Evolutionary conservation across 768 basidiomycete genomes (phyloP).

Genomic region (Floccularia luteovirens): DNA sequence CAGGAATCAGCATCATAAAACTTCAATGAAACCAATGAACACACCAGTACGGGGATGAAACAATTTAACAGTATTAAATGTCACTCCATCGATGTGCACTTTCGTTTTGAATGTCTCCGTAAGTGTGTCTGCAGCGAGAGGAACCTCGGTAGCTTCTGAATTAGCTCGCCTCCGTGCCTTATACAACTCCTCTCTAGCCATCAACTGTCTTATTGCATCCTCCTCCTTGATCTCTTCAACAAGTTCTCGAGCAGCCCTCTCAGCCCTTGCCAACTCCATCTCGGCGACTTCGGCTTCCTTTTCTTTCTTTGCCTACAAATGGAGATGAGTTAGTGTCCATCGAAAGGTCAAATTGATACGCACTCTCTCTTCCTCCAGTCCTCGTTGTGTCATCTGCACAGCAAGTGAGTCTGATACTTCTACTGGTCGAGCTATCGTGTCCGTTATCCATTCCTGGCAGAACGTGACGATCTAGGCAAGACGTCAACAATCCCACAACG

Average conservation of each 20-base stretch:
- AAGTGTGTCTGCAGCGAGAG: slow-evolving; percentile 37
- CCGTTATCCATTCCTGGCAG: slow-evolving; percentile 64
- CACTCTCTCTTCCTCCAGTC: slow-evolving; percentile 62
- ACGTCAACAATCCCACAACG: not conserved
- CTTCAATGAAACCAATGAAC: slow-evolving; percentile 7
- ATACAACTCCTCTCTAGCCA: slow-evolving; percentile 44
- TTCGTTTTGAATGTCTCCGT: slow-evolving; percentile 55
- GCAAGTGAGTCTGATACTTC: slow-evolving; percentile 69
- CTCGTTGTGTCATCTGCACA: slow-evolving; percentile 69
- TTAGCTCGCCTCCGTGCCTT: slow-evolving; percentile 55
- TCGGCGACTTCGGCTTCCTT: slow-evolving; percentile 51
- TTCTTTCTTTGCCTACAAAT: slow-evolving; percentile 40
- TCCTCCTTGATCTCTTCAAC: slow-evolving; percentile 62
- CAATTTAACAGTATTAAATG: slow-evolving; percentile 59
- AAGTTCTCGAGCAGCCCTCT: slow-evolving; percentile 48
- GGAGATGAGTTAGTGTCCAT: not conserved
- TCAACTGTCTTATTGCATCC: slow-evolving; percentile 52
- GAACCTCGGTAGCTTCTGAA: slow-evolving; percentile 66
- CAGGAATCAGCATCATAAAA: not conserved
- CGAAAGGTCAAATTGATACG: slow-evolving; percentile 11
- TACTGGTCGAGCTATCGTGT: slow-evolving; percentile 44
- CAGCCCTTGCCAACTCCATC: slow-evolving; percentile 39
- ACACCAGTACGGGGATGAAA: slow-evolving; percentile 67
- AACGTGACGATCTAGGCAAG: slow-evolving; percentile 54
- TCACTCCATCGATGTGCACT: slow-evolving; percentile 49